Base-by-base conservation (phyloP, 768 basidiomycete genomes). In the Grammothele lineata region DNA sequence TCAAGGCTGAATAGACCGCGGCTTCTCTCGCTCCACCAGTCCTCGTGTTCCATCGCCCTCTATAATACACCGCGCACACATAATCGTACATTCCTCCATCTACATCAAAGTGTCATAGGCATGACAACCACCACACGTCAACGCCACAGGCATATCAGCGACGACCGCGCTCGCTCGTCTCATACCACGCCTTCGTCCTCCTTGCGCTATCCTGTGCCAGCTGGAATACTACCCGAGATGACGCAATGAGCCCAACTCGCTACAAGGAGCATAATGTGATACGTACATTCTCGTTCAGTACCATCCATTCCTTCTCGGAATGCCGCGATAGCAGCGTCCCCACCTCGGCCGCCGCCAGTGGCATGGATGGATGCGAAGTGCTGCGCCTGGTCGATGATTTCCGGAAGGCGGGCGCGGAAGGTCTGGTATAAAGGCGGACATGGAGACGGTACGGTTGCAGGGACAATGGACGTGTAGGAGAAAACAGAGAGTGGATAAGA, bases 251-350 rank as follows among this genome's bases (percentile, higher is more conserved):
- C 21, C 11, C 25, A 24, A 33, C n/a, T 19, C 45, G 40, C 11
- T n/a, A 18, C 38, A 18, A 26, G 37, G 27, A 41, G 8, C 41
- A 40, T 21, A 15, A 32, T 2, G 19, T n/a, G 17, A 37, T n/a
- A 72, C 83, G 74, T 62, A 95, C 93, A 56, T 72, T 95, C 92
- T 53, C 94, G 77, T 63, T 97, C 93, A 12, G 89, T 90, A n/a
- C 78, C 81, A 45, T 97, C 93, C 50, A 97, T 76, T 1, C 93
- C 94, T 63, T 95, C 93, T 54, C 91, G 73, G 59, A 97, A 97
- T 11, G 77, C 69, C 53, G 87, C 84, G 5, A 88, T 80, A 1
- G 69, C 61, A 52, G 85, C 83, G 12, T 75, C 78, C 6, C 71
- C 69, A 10, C 72, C 63, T 4, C 76, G 69, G 3, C 76, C 75